phyloP scores from a whole-genome alignment of 78 protist species.

The Guillardia theta region DNA sequence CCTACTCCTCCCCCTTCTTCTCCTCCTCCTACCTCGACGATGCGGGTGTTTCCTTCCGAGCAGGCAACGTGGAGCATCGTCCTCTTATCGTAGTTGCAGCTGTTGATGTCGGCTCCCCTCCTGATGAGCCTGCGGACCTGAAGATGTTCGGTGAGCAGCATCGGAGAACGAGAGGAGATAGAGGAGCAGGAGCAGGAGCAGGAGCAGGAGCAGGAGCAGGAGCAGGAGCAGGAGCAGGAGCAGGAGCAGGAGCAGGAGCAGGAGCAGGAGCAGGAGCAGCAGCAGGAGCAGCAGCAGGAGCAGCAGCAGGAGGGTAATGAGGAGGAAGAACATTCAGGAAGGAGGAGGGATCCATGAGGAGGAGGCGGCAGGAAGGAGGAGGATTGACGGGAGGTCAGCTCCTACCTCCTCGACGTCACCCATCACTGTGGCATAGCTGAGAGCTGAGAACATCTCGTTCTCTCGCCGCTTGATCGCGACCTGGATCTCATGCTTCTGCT shows the following conservation, averaged over 20 bases:
- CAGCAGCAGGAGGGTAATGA: too few species aligned
- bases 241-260: neutral
- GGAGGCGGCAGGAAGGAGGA: too few species aligned
- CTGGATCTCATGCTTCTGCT: neutral
- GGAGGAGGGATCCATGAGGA: too few species aligned
- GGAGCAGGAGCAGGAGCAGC: too few species aligned
- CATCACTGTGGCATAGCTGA: neutral
- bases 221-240: neutral
- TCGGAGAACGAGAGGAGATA: too few species aligned
- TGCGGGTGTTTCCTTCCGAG: neutral
- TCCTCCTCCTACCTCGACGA: too few species aligned
- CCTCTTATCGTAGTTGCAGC: neutral
- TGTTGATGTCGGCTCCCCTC: neutral
- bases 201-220: neutral
- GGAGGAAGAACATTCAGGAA: too few species aligned
- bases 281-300: too few species aligned
- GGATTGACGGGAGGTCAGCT: too few species aligned
- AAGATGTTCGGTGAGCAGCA: neutral
- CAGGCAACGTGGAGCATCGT: neutral
- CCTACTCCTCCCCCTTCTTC: too few species aligned
- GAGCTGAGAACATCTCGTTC: neutral
- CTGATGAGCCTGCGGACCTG: neutral
- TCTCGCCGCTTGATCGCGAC: neutral
- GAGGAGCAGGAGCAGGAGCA: neutral
- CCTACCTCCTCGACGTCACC: too few species aligned